A percentile compares a stretch with the other conserved stretches of the same genome.
phyloP scores from a whole-genome alignment of 768 basidiomycete species.

The Xerocomus potaroensis region DNA sequence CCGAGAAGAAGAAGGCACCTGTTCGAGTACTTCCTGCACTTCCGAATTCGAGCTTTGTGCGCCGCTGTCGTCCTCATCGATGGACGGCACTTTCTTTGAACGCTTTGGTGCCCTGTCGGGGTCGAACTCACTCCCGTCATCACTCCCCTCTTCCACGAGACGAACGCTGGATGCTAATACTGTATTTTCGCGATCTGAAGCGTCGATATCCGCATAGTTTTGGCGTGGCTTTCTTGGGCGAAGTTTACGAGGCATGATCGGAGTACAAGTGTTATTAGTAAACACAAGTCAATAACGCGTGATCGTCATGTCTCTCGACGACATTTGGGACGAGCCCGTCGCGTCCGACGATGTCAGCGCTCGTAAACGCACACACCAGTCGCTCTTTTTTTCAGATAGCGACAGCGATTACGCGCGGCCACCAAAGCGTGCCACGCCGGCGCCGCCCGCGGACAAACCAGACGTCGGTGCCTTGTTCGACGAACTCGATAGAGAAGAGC shows the following conservation, averaged over 20 bases:
- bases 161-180: slow-evolving; percentile 33
- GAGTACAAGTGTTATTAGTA: too few species aligned
- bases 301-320: slow-evolving; percentile 38
- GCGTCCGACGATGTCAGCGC: slow-evolving; percentile 18
- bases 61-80: slow-evolving; percentile 33
- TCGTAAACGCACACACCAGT: slow-evolving; percentile 32
- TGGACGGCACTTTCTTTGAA: slow-evolving; percentile 29
- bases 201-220: slow-evolving; percentile 43
- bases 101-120: slow-evolving; percentile 34
- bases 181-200: slow-evolving; percentile 26
- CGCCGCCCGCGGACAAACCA: slow-evolving; percentile 13
- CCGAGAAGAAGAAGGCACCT: too few species aligned
- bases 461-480: slow-evolving; percentile 44
- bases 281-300: slow-evolving; percentile 30
- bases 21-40: too few species aligned
- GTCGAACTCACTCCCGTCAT: slow-evolving; percentile 55
- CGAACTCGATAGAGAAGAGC: slow-evolving; percentile 46
- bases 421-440: slow-evolving; percentile 22
- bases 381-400: slow-evolving; percentile 57
- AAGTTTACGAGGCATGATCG: slow-evolving; percentile 52
- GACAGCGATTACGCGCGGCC: slow-evolving; percentile 38
- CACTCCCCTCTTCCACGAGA: slow-evolving; percentile 17
- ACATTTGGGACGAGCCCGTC: slow-evolving; percentile 59
- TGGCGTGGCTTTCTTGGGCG: slow-evolving; percentile 50
- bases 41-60: too few species aligned